These are phyloP conservation scores for Eurotiales sp. DNA, from an alignment of 2,329 filamentous ascomycete genomes.

Conservation along the genomic window DNA sequence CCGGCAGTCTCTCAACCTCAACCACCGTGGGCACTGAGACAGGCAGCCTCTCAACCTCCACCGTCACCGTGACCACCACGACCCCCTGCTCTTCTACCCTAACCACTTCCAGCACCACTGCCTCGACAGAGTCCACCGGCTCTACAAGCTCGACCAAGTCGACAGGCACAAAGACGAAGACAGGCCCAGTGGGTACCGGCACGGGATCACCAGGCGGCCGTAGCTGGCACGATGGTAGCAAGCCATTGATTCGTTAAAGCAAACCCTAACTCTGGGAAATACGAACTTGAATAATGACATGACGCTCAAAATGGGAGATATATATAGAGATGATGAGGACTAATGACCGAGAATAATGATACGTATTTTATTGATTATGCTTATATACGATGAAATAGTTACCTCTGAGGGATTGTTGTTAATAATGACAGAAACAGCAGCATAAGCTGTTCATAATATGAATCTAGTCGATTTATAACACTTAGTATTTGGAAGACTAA, in stretches of 20 bases:
- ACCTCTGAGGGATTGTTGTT: no score
- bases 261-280: no score
- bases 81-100: not conserved
- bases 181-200: slow-evolving; percentile 2
- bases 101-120: not conserved
- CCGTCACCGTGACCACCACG: not conserved
- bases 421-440: no score
- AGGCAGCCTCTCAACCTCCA: not conserved
- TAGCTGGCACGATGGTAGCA: slow-evolving; percentile 7
- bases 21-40: not conserved
- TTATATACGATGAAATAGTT: no score
- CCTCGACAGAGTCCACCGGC: not conserved
- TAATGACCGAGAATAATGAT: not conserved
- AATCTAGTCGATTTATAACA: no score
- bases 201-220: not conserved
- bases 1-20: not conserved
- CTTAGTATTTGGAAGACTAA: no score
- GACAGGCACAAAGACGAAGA: not conserved
- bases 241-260: slow-evolving; percentile 8
- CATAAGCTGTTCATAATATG: no score
- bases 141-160: slow-evolving; percentile 6
- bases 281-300: not conserved
- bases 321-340: not conserved
- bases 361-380: not conserved
- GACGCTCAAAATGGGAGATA: not conserved